Base-by-base conservation (phyloP, 225 moss, liverwort and hornwort genomes). In the Takakia lepidozioides region DNA sequence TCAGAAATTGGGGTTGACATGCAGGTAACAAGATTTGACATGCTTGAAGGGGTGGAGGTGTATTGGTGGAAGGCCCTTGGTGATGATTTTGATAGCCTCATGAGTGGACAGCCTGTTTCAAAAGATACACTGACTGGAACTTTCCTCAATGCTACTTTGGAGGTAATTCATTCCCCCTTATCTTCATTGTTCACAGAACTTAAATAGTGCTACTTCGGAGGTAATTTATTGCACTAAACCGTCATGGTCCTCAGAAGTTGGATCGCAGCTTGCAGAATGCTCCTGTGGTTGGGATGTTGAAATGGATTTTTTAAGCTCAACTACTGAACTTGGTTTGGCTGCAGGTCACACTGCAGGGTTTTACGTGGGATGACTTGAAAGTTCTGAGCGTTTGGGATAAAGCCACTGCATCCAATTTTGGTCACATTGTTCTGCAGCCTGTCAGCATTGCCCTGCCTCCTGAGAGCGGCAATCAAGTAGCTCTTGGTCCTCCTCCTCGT, bases 321-420 rank as follows among this genome's bases (percentile, higher is more conserved):
- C n/a, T n/a, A n/a, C n/a, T n/a, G n/a, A n/a, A n/a, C n/a, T n/a
- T n/a, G n/a, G n/a, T 6, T 32, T 32, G 32, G 11, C 8, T 32
- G 41, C 76, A 87, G 87, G 75, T 88, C 32, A 73, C 71, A 16
- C 65, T 93, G 51, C 58, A 68, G 26, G 71, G 67, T 48, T 58
- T 72, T 46, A 42, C 67, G 32, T 98, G 95, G 95, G 76, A 71
- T 22, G 66, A 83, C 42, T 81, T 91, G 37, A 80, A 62, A 58
- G 80, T 98, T 45, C 68, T 98, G 28, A 85, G 95, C 68, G 87
- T 98, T 10, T 98, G 95, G 95, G 91, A 98, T 70, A 71, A 63
- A 62, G 72, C 75, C 22, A 85, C 95, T 59, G 87, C 81, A 57
- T 98, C 95, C 51, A 78, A 98, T 67, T 98, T 98, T 75, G 95